Percentiles rank a stretch among this genome's conserved stretches.
Evolutionary conservation across 345 rosid genomes (phyloP).

Genomic region (Linum usitatissimum): DNA sequence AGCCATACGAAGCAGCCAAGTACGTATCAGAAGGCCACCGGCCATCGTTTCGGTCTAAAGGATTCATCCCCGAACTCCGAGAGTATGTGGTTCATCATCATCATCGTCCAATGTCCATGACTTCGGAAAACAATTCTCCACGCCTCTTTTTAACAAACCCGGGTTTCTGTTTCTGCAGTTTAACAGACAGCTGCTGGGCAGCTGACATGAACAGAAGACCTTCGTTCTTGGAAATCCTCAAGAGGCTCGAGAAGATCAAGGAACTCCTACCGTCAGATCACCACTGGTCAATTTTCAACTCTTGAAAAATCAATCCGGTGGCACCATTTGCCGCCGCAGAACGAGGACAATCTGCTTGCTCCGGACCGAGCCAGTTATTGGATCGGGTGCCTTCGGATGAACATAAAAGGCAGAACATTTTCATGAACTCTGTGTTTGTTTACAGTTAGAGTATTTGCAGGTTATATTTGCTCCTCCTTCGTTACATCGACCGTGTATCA

Average conservation of each 20-base stretch:
- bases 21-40: slow-evolving; percentile 83
- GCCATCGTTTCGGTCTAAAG: slow-evolving; percentile 70
- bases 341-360: background rate
- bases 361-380: too few species aligned
- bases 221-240: slow-evolving; percentile 82
- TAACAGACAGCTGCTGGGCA: slow-evolving; percentile 79
- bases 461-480: too few species aligned
- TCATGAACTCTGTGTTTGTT: too few species aligned
- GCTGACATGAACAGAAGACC: slow-evolving; percentile 84
- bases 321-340: background rate
- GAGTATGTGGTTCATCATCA: slow-evolving; percentile 49
- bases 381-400: too few species aligned
- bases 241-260: slow-evolving; percentile 84
- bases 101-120: slow-evolving; percentile 3
- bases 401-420: too few species aligned
- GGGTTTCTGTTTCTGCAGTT: slow-evolving; percentile 28
- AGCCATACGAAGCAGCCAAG: slow-evolving; percentile 97
- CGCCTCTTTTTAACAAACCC: background rate
- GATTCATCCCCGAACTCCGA: slow-evolving; percentile 56
- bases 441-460: too few species aligned
- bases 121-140: background rate
- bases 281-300: slow-evolving; percentile 71
- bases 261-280: slow-evolving; percentile 56
- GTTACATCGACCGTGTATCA: too few species aligned
- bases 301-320: slow-evolving; percentile 13